Conservation (phyloP, 2,329 filamentous ascomycete species). For the Epichloe brachyelytri region DNA sequence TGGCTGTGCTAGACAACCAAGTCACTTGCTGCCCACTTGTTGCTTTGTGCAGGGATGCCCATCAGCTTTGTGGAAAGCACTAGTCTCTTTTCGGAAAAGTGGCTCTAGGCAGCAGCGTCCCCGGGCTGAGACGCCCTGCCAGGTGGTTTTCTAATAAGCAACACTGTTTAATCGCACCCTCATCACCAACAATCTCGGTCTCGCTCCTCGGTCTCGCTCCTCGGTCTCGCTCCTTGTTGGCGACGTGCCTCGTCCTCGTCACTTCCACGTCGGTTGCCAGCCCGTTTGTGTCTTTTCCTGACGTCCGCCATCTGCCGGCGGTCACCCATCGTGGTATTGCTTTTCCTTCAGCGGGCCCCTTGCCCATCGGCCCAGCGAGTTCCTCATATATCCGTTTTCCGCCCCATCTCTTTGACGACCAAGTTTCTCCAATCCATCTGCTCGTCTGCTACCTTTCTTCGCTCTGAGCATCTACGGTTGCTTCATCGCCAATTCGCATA, state of each 20-base stretch:
- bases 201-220: neutral
- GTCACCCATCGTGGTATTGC: conserved; percentile 4
- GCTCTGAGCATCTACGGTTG: neutral
- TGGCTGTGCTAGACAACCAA: too few relatives aligned
- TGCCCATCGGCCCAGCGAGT: conserved; percentile 8
- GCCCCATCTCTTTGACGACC: conserved; percentile 8
- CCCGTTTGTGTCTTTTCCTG: conserved; percentile 3
- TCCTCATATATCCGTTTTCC: conserved; percentile 16
- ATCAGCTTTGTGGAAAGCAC: conserved; percentile 7
- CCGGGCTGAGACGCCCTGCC: conserved; percentile 9
- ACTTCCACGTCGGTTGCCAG: neutral
- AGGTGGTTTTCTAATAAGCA: conserved; percentile 7
- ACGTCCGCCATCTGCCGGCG: conserved; percentile 3
- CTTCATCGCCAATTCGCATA: neutral
- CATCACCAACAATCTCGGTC: conserved; percentile 2
- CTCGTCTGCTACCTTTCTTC: neutral
- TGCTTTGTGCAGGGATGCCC: conserved; percentile 6
- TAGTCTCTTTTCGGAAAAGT: conserved; percentile 6
- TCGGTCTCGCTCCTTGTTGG: neutral
- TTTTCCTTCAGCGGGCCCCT: neutral
- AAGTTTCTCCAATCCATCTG: neutral
- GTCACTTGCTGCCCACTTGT: neutral
- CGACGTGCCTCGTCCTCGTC: too few relatives aligned
- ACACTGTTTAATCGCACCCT: neutral
- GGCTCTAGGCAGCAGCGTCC: conserved; percentile 13